Conservation (phyloP, 2,329 filamentous ascomycete species). For the Pseudogymnoascus sp. region DNA sequence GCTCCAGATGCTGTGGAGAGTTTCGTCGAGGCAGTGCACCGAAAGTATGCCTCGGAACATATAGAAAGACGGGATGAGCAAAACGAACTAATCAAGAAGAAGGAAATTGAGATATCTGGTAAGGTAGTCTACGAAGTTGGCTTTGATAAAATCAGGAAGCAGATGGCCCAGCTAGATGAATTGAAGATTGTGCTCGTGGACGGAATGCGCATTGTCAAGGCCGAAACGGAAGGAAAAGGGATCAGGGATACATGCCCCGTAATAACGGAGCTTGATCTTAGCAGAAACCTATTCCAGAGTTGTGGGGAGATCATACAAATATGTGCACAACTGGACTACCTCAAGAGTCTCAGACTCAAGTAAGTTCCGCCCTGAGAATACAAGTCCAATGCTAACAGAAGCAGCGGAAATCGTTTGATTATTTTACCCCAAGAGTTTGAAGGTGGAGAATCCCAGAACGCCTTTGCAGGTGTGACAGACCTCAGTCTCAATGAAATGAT, state of each 20-base stretch:
- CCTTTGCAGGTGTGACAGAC: conserved; percentile 46
- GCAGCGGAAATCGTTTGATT: conserved; percentile 65
- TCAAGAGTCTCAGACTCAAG: conserved; percentile 65
- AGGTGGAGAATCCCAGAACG: conserved; percentile 23
- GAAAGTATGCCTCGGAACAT: conserved; percentile 70
- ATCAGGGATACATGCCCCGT: conserved; percentile 50
- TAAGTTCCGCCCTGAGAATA: conserved; percentile 33
- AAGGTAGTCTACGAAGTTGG: conserved; percentile 92
- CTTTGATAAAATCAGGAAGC: conserved; percentile 81
- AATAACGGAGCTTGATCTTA: conserved; percentile 73
- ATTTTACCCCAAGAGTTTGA: conserved; percentile 35
- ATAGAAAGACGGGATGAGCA: conserved; percentile 23
- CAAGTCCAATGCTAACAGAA: background rate
- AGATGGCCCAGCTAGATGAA: conserved; percentile 70
- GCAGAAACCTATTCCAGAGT: conserved; percentile 68
- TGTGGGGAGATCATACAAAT: conserved; percentile 62
- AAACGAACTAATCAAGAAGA: conserved; percentile 25
- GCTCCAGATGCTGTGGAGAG: conserved; percentile 57
- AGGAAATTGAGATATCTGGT: conserved; percentile 60
- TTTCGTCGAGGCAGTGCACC: conserved; percentile 70
- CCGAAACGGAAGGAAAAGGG: conserved; percentile 27
- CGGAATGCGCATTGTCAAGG: conserved; percentile 52
- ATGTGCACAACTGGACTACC: conserved; percentile 56
- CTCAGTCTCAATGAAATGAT: conserved; percentile 61
- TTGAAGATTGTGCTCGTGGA: conserved; percentile 78